These are phyloP conservation scores for Solanum ossicruentum DNA, from an alignment of 257 asterid species.

Conservation along the genomic window DNA sequence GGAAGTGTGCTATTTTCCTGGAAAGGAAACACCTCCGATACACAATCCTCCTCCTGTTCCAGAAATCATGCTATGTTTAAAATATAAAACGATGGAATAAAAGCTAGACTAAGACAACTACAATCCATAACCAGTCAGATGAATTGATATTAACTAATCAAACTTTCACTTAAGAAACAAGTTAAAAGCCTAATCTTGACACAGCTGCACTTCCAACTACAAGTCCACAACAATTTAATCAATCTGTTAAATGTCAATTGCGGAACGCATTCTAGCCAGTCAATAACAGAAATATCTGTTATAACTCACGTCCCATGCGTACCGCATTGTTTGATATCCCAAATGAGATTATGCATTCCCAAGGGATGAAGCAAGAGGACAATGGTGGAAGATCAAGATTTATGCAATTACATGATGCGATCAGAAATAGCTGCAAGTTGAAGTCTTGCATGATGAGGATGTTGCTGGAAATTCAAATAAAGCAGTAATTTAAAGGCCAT, in stretches of 20 bases:
- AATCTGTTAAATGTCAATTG: not conserved
- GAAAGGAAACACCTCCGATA: constrained; percentile 76
- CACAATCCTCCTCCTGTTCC: constrained; percentile 60
- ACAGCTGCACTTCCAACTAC: not conserved
- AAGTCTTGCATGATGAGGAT: not conserved
- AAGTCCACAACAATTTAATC: not conserved
- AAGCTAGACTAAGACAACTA: not conserved
- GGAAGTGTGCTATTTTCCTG: constrained; percentile 85
- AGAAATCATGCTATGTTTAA: not conserved
- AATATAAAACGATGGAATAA: constrained; percentile 2
- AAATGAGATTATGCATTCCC: not conserved
- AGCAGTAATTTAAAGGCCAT: not conserved
- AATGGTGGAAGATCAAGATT: not conserved
- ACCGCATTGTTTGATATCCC: not conserved
- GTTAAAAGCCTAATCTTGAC: not conserved
- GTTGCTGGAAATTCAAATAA: not conserved
- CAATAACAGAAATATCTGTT: not conserved
- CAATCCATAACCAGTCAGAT: not conserved
- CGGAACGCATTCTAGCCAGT: not conserved
- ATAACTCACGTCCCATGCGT: not conserved
- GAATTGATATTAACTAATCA: not conserved
- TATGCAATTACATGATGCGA: not conserved
- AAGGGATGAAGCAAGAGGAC: not conserved
- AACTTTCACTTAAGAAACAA: not conserved
- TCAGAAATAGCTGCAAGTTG: not conserved